Evolutionary conservation across 2,329 filamentous ascomycete genomes (phyloP).

Genomic region (Clonostachys byssicola): DNA sequence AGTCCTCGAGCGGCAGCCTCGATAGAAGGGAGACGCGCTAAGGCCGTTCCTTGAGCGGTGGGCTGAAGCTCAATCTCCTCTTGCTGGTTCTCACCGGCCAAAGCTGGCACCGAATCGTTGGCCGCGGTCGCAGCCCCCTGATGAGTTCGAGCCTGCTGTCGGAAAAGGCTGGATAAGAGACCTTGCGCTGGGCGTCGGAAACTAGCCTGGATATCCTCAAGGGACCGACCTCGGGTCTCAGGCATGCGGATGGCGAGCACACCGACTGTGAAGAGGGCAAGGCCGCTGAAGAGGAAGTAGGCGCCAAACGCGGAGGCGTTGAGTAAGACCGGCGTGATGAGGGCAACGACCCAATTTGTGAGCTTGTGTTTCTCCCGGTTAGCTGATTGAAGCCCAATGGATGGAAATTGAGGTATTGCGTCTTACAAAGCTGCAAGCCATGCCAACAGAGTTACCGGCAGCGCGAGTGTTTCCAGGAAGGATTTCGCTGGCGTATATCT

Average conservation of each 20-base stretch:
- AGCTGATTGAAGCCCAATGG: neutral
- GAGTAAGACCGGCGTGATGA: constrained; percentile 30
- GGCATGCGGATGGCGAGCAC: constrained; percentile 24
- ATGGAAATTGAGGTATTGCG: neutral
- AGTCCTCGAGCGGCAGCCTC: too few relatives aligned
- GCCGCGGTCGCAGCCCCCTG: too few relatives aligned
- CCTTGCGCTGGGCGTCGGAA: too few relatives aligned
- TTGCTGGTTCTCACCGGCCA: too few relatives aligned
- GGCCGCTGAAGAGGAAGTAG: constrained; percentile 35
- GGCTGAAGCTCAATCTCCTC: too few relatives aligned
- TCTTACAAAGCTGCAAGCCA: constrained; percentile 22
- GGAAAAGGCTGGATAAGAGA: too few relatives aligned
- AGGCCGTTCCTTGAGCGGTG: too few relatives aligned
- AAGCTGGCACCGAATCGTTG: too few relatives aligned
- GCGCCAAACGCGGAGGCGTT: constrained; percentile 26
- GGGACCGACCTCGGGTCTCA: constrained; percentile 25
- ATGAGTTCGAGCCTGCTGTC: too few relatives aligned
- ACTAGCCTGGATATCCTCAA: neutral
- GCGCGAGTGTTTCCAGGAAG: constrained; percentile 51
- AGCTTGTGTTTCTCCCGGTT: neutral
- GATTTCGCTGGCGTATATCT: constrained; percentile 55
- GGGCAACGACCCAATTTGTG: constrained; percentile 33
- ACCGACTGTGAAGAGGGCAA: constrained; percentile 23
- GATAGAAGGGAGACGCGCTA: too few relatives aligned
- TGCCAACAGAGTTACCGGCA: constrained; percentile 45